Evolutionary conservation across 2,329 filamentous ascomycete genomes (phyloP).

Genomic region (Penicillium sp.): DNA sequence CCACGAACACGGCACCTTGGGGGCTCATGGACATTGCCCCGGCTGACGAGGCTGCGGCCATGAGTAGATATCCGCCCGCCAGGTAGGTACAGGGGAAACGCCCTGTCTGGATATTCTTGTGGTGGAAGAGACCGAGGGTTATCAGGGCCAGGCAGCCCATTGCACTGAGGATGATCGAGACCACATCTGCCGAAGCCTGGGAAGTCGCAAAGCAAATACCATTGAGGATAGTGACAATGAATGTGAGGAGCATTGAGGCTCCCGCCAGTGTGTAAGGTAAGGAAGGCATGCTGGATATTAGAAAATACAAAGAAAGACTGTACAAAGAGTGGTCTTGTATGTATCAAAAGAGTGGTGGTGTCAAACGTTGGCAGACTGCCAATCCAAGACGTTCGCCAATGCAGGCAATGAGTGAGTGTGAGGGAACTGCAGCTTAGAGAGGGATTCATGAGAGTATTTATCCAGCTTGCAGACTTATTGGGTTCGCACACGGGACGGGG

Average conservation of each 20-base stretch:
- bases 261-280: constrained; percentile 28
- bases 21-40: constrained; percentile 29
- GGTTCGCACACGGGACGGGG: constrained; percentile 16
- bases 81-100: constrained; percentile 15
- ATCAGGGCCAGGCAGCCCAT: constrained; percentile 30
- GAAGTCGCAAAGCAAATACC: constrained; percentile 30
- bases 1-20: constrained; percentile 28
- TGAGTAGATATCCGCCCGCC: constrained; percentile 27
- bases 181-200: constrained; percentile 25
- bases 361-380: constrained; percentile 10
- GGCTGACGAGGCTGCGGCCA: constrained; percentile 29
- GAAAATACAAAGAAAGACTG: constrained; percentile 4
- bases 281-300: constrained; percentile 19
- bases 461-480: constrained; percentile 11
- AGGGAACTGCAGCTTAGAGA: not conserved
- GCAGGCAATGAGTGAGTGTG: constrained; percentile 10
- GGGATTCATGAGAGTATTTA: constrained; percentile 18
- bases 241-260: constrained; percentile 24
- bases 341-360: constrained; percentile 1
- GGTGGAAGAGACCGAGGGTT: constrained; percentile 19
- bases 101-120: constrained; percentile 18
- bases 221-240: constrained; percentile 32
- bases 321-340: not conserved
- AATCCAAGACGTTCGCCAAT: constrained; percentile 10
- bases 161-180: constrained; percentile 26